Percentiles rank a stretch among this genome's conserved stretches.
Conservation (phyloP, 352 stramenopile genomes). For the Globisporangium spinosum region DNA sequence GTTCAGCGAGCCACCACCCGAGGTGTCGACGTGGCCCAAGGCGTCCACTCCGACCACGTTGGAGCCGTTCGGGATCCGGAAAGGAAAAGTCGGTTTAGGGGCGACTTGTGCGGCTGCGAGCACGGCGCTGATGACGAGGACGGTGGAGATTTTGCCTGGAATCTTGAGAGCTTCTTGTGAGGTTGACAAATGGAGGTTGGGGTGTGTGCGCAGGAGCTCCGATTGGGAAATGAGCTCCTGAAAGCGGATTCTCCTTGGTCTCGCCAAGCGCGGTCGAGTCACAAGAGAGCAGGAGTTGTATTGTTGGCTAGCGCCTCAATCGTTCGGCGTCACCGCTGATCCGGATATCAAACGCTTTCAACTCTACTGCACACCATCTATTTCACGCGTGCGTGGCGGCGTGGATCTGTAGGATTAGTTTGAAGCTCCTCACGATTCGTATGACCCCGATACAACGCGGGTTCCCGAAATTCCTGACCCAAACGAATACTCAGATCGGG, state of each 20-base stretch:
- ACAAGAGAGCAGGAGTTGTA: background rate
- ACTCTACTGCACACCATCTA: background rate
- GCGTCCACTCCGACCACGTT: slow-evolving; percentile 21
- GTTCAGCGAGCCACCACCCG: slow-evolving; percentile 30
- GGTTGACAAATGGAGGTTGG: background rate
- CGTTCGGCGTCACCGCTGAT: background rate
- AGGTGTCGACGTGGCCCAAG: slow-evolving; percentile 32
- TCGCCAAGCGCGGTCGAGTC: background rate
- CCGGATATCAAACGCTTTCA: background rate
- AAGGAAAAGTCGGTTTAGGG: background rate
- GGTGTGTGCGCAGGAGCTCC: background rate
- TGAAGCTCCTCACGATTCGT: background rate
- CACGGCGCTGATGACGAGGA: background rate
- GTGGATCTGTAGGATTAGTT: background rate
- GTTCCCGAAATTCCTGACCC: background rate
- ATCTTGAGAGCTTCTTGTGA: background rate
- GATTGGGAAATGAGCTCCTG: slow-evolving; percentile 2
- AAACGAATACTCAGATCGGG: background rate
- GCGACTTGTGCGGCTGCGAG: background rate
- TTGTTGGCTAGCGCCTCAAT: background rate
- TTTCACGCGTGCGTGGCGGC: background rate
- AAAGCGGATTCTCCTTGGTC: background rate
- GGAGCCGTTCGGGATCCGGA: slow-evolving; percentile 26
- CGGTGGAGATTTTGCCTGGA: background rate
- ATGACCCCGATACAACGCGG: background rate